Conservation (phyloP, 1,139 yeast species). For the Lodderomyces pseudojiufengensis region DNA sequence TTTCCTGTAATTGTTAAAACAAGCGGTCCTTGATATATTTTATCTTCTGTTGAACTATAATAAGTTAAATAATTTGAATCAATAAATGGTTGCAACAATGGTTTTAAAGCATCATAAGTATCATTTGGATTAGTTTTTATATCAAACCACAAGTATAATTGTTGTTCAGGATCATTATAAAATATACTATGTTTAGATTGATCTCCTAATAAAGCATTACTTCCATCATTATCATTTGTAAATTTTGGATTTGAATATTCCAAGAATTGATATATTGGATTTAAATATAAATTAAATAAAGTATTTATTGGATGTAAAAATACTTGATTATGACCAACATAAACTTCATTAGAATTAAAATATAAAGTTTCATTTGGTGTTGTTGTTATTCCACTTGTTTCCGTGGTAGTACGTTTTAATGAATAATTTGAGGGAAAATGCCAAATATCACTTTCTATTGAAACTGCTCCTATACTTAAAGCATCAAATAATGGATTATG, state of each 20-base stretch:
- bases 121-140: conserved; percentile 35
- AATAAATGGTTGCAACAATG: conserved; percentile 29
- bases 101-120: conserved; percentile 29
- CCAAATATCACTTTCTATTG: conserved; percentile 77
- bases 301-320: conserved; percentile 45
- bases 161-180: conserved; percentile 38
- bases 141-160: conserved; percentile 42
- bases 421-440: conserved; percentile 29
- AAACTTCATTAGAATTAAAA: conserved; percentile 39
- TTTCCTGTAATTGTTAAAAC: conserved; percentile 41
- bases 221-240: conserved; percentile 11
- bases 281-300: conserved; percentile 49
- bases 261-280: conserved; percentile 48
- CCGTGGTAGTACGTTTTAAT: conserved; percentile 23
- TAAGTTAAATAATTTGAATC: conserved; percentile 32
- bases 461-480: conserved; percentile 51
- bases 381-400: conserved; percentile 16
- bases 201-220: conserved; percentile 15
- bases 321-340: conserved; percentile 62
- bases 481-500: conserved; percentile 60
- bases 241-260: conserved; percentile 40
- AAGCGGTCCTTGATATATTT: conserved; percentile 33
- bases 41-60: conserved; percentile 25
- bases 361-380: conserved; percentile 18
- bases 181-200: conserved; percentile 29